phyloP scores from a whole-genome alignment of 108 stramenopile genomes.

The Cylindrotheca fusiformis region DNA sequence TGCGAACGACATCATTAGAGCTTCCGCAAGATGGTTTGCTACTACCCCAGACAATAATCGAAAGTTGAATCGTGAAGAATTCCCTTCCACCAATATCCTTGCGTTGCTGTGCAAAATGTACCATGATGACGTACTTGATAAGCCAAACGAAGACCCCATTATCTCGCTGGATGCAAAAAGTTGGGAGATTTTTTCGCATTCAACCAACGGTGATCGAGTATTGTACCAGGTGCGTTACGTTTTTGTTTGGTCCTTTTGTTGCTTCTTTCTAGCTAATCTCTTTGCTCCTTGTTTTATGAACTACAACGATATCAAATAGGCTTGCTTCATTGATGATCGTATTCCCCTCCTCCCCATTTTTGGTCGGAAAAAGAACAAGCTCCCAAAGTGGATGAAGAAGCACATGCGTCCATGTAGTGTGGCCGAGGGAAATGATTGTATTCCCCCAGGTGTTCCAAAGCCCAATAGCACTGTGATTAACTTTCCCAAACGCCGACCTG shows the following conservation, averaged over 20 bases:
- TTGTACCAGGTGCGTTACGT: no score
- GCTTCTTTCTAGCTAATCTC: no score
- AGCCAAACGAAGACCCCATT: no score
- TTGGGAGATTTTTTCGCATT: no score
- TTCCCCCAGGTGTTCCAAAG: conserved; percentile 18
- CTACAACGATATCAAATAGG: no score
- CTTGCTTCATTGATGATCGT: conserved; percentile 7
- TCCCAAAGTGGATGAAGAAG: conserved; percentile 40
- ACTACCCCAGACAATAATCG: conserved; percentile 12
- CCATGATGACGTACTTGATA: no score
- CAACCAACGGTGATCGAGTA: no score
- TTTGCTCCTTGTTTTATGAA: no score
- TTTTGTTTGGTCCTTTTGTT: no score
- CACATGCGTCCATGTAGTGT: conserved; percentile 13
- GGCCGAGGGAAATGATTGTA: conserved; percentile 28
- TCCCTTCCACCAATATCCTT: conserved; percentile 37
- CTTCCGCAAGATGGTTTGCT: conserved; percentile 11
- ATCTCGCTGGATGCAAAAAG: no score
- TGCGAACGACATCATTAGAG: not conserved
- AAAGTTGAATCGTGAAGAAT: not conserved
- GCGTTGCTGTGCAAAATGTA: no score
- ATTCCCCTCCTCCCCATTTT: conserved; percentile 3
- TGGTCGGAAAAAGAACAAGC: conserved; percentile 20
- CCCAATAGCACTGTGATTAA: not conserved
- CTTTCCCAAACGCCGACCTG: not conserved